Conservation (phyloP, 225 moss, liverwort and hornwort species). For the Physcomitrium patens region DNA sequence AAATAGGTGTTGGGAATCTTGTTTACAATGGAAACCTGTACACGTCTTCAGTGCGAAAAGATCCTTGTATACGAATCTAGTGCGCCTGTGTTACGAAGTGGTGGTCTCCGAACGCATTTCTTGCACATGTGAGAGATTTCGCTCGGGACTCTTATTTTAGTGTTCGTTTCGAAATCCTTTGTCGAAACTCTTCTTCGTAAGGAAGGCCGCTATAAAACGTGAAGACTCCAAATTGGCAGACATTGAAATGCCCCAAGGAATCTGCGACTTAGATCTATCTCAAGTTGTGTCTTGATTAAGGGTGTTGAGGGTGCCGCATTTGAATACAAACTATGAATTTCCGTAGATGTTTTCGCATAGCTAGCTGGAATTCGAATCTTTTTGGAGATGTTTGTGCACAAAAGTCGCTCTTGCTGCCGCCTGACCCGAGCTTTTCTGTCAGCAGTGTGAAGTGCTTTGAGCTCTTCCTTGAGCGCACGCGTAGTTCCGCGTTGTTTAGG, state of each 20-base stretch:
- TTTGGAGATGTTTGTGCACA: too few relatives aligned
- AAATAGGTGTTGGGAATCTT: slow-evolving; percentile 29
- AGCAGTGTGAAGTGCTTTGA: neutral
- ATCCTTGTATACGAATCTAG: slow-evolving; percentile 31
- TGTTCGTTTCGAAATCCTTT: slow-evolving; percentile 3
- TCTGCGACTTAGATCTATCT: slow-evolving; percentile 29
- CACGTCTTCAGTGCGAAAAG: neutral
- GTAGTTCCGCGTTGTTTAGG: slow-evolving; percentile 15
- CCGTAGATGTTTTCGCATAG: neutral
- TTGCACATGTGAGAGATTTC: slow-evolving; percentile 21
- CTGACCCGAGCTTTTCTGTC: neutral
- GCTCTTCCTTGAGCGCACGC: neutral
- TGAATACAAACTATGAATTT: slow-evolving; percentile 21
- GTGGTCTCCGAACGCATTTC: slow-evolving; percentile 21
- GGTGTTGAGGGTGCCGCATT: slow-evolving; percentile 7
- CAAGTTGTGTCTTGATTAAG: slow-evolving; percentile 1
- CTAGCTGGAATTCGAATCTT: slow-evolving; percentile 1
- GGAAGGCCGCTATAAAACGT: neutral
- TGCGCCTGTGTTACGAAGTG: slow-evolving; percentile 16
- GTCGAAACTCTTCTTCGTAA: slow-evolving; percentile 7
- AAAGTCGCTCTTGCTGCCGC: neutral
- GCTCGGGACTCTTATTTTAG: neutral
- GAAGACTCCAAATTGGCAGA: neutral
- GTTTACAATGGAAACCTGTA: neutral
- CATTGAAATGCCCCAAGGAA: slow-evolving; percentile 8